phyloP scores from a whole-genome alignment of 768 basidiomycete species.

The Calocera cornea region DNA sequence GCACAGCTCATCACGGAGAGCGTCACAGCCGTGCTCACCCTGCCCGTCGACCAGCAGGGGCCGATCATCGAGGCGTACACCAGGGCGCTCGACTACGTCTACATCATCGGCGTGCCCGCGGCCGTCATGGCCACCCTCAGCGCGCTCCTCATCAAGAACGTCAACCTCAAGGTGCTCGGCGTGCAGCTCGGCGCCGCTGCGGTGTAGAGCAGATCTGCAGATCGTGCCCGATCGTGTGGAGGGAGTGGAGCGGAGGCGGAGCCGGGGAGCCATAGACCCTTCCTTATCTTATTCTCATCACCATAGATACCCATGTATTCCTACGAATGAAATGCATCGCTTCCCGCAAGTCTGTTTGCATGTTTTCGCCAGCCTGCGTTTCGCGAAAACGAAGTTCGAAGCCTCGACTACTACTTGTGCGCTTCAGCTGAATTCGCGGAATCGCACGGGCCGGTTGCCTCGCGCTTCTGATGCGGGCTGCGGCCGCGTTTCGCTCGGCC shows the following conservation, averaged over 20 bases:
- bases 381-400: too few species aligned
- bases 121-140: conserved; percentile 19
- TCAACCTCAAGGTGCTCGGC: conserved; percentile 20
- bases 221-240: not conserved
- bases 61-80: conserved; percentile 15
- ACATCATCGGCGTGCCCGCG: conserved; percentile 25
- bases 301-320: not conserved
- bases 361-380: too few species aligned
- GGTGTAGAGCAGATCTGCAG: not conserved
- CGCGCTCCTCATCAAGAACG: conserved; percentile 24
- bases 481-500: not conserved
- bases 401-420: too few species aligned
- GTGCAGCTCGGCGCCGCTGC: conserved; percentile 7
- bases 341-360: not conserved
- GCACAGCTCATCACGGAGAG: conserved; percentile 18
- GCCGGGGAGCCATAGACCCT: not conserved
- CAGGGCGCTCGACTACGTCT: conserved; percentile 18
- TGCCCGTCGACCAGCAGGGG: conserved; percentile 14
- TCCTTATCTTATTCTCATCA: too few species aligned
- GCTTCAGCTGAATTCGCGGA: too few species aligned
- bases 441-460: too few species aligned
- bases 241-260: not conserved
- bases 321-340: not conserved
- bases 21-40: conserved; percentile 21
- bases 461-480: not conserved